These are phyloP conservation scores for Penicillium dipodomyicola DNA, from an alignment of 495 filamentous ascomycete genomes.

Conservation along the genomic window DNA sequence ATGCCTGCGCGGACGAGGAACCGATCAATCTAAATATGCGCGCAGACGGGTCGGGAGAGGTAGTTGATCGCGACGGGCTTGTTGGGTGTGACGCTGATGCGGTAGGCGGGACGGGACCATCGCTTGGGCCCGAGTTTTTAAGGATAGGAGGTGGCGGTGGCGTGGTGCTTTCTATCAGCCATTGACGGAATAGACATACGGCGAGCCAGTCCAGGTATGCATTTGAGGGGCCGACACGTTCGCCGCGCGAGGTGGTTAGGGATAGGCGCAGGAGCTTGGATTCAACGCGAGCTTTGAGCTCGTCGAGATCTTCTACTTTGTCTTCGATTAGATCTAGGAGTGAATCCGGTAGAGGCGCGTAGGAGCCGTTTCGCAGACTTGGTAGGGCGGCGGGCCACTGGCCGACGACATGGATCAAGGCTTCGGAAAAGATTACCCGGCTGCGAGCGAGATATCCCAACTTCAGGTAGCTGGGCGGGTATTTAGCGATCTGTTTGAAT, in stretches of 20 bases:
- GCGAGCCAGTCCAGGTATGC: conserved; percentile 86
- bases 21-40: conserved; percentile 73
- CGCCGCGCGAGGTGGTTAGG: conserved; percentile 73
- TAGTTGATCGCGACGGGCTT: conserved; percentile 18
- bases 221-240: conserved; percentile 72
- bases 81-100: conserved; percentile 30
- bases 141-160: conserved; percentile 57
- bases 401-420: conserved; percentile 85
- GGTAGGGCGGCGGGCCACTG: conserved; percentile 80
- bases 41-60: conserved; percentile 44
- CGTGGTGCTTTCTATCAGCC: conserved; percentile 83
- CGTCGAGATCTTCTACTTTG: conserved; percentile 80
- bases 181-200: conserved; percentile 80
- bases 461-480: conserved; percentile 86
- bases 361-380: conserved; percentile 64
- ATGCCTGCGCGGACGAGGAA: conserved; percentile 53
- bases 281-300: conserved; percentile 65
- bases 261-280: conserved; percentile 75
- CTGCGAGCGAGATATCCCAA: conserved; percentile 81
- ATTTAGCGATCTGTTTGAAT: conserved; percentile 93
- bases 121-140: conserved; percentile 34
- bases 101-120: conserved; percentile 21
- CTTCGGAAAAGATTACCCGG: conserved; percentile 85
- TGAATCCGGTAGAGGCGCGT: conserved; percentile 58
- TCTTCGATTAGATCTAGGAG: conserved; percentile 89